Base-by-base conservation (phyloP, 768 basidiomycete genomes). In the Podaxis sp. region DNA sequence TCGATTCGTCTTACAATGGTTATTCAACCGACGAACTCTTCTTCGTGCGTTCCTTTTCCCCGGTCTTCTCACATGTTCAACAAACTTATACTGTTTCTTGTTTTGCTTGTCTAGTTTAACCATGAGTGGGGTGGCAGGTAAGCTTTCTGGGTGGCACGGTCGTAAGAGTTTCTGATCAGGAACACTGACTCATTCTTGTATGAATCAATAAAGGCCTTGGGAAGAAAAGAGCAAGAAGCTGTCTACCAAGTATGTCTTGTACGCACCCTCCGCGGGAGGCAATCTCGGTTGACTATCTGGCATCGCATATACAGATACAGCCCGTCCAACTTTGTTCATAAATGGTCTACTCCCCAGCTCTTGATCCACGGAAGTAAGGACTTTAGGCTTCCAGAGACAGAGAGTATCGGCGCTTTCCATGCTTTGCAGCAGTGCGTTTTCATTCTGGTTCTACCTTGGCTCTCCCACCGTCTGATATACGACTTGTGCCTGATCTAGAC, bases 21-120 rank as follows among this genome's bases (percentile, higher is more conserved):
- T 95, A 87, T 71, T 85, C 89, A 13, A 98, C 95, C 9, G 96
- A 98, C 57, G 93, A 96, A 69, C 82, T 96, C 39, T 93, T 89
- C 83, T 96, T 95, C 77, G 92, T 93, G 70, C 68, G 89, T 78
- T 6, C 26, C 49, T 26, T 42, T 61, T 19, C 55, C 15, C 28
- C 12, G 24, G 17, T 24, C 52, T 51, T 52, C 36, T 36, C 26
- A 39, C 11, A 51, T 30, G 40, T n/a, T 54, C 39, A 40, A 30
- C 19, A 38, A 38, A 17, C 52, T 58, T 57, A 48, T 65, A n/a
- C 56, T 7, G 17, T 2, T 13, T 46, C 17, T 28, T 39, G 36
- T 53, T 51, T 46, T 4, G 17, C 44, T 17, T 6, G 17, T 46
- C 19, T 59, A 94, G 92, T 91, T 90, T 78, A 92, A 93, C 73